Evolutionary conservation across 208 protist species (phyloP).

Genomic region (Leishmania turanica): DNA sequence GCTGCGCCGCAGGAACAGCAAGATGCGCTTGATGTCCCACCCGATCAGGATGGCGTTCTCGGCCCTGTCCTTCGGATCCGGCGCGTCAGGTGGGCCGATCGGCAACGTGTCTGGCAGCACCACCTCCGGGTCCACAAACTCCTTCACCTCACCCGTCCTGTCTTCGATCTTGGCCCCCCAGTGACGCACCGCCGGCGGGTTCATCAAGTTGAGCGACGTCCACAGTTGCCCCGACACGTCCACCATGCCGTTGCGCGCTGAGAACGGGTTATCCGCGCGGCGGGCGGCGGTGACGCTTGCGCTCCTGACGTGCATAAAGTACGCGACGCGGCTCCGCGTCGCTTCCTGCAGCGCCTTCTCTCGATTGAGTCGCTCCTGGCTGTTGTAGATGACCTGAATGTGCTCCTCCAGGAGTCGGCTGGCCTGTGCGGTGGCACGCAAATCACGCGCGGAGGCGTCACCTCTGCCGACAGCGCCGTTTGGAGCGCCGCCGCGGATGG

Average conservation of each 20-base stretch:
- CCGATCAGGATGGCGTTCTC: conserved; percentile 73
- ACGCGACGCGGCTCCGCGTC: conserved; percentile 47
- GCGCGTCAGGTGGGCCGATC: conserved; percentile 33
- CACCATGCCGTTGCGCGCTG: conserved; percentile 75
- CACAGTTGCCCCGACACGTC: conserved; percentile 77
- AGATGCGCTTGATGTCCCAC: conserved; percentile 86
- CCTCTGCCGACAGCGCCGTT: background rate
- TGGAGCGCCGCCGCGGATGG: background rate
- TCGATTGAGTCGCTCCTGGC: conserved; percentile 50
- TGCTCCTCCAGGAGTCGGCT: conserved; percentile 77
- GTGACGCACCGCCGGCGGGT: conserved; percentile 54
- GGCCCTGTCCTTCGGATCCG: conserved; percentile 43
- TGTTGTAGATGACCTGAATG: conserved; percentile 80
- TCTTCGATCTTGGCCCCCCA: conserved; percentile 35
- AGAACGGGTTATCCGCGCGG: conserved; percentile 89
- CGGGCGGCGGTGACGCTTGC: conserved; percentile 84
- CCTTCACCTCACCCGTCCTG: conserved; percentile 34
- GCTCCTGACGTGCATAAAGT: conserved; percentile 75
- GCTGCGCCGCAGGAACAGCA: conserved; percentile 82
- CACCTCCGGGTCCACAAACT: conserved; percentile 66
- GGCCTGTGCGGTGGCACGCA: conserved; percentile 9
- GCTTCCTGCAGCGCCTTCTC: conserved; percentile 60
- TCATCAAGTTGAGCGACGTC: conserved; percentile 53
- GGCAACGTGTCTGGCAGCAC: conserved; percentile 71
- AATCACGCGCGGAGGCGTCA: background rate